Percentiles rank a stretch among this genome's conserved stretches.
These are phyloP conservation scores for Termitomyces sp. DNA, from an alignment of 768 basidiomycete genomes.

Conservation along the genomic window DNA sequence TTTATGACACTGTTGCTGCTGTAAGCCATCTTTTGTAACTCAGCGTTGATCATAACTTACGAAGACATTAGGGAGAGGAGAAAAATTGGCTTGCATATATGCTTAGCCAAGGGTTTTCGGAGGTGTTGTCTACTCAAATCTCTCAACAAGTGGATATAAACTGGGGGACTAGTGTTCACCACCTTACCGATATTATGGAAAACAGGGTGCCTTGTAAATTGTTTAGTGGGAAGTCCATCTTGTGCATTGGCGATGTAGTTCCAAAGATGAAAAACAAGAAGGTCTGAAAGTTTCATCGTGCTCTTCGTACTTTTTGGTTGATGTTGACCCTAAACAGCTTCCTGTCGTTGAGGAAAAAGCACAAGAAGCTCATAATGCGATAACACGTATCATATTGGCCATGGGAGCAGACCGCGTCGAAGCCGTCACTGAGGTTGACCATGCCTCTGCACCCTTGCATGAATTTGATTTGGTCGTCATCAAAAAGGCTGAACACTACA, in stretches of 20 bases:
- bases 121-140: conserved; percentile 25
- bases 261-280: conserved; percentile 39
- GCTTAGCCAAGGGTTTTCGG: conserved; percentile 54
- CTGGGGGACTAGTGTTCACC: conserved; percentile 46
- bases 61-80: conserved; percentile 26
- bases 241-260: conserved; percentile 63
- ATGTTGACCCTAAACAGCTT: conserved; percentile 16
- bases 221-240: conserved; percentile 48
- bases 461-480: conserved; percentile 63
- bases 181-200: conserved; percentile 55
- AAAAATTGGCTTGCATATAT: conserved; percentile 64
- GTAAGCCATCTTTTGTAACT: conserved; percentile 20
- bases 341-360: conserved; percentile 26
- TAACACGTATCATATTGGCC: conserved; percentile 65
- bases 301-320: conserved; percentile 3
- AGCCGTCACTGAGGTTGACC: conserved; percentile 46
- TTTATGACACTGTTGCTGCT: conserved; percentile 33
- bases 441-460: conserved; percentile 31
- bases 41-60: background rate
- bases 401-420: conserved; percentile 79
- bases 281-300: conserved; percentile 17
- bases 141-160: conserved; percentile 46
- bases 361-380: conserved; percentile 39
- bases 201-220: conserved; percentile 55
- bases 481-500: conserved; percentile 39